Conservation (phyloP, 2,329 filamentous ascomycete genomes). For the Aspergillus sp. region DNA sequence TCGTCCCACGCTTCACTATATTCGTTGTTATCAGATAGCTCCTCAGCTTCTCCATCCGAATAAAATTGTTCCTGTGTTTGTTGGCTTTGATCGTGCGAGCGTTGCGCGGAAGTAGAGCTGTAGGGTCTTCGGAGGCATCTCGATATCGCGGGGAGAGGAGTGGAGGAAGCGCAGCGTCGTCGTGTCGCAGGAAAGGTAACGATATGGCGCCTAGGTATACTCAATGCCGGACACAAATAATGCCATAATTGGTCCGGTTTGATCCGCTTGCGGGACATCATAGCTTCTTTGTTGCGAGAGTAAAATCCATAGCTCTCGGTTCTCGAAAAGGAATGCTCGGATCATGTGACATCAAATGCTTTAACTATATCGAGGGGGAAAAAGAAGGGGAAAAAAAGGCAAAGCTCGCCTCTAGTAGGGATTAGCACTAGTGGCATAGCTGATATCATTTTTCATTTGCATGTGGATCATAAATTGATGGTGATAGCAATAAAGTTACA, state of each 20-base stretch:
- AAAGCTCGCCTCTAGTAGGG: not conserved
- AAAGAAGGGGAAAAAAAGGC: not conserved
- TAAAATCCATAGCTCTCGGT: not conserved
- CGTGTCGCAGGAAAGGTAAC: conserved; percentile 13
- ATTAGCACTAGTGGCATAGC: not conserved
- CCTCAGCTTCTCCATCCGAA: not conserved
- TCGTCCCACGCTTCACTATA: not conserved
- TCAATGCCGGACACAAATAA: conserved; percentile 41
- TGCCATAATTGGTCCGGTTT: conserved; percentile 42
- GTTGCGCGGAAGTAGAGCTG: conserved; percentile 12
- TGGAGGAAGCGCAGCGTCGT: conserved; percentile 2
- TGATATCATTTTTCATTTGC: conserved; percentile 5
- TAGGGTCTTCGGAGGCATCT: conserved; percentile 21
- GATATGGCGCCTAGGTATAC: conserved; percentile 18
- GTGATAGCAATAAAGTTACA: conserved; percentile 16
- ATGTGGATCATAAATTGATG: conserved; percentile 5
- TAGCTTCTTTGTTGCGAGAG: conserved; percentile 14
- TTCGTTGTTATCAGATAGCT: not conserved
- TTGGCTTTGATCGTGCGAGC: not conserved
- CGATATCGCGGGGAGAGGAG: conserved; percentile 4
- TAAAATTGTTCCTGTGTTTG: not conserved
- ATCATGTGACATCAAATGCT: conserved; percentile 19
- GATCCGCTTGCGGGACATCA: conserved; percentile 34
- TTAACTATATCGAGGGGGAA: too few relatives aligned
- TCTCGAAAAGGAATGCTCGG: not conserved